These are phyloP conservation scores for Carpinus fangiana DNA, from an alignment of 306 rosid species.

Conservation along the genomic window DNA sequence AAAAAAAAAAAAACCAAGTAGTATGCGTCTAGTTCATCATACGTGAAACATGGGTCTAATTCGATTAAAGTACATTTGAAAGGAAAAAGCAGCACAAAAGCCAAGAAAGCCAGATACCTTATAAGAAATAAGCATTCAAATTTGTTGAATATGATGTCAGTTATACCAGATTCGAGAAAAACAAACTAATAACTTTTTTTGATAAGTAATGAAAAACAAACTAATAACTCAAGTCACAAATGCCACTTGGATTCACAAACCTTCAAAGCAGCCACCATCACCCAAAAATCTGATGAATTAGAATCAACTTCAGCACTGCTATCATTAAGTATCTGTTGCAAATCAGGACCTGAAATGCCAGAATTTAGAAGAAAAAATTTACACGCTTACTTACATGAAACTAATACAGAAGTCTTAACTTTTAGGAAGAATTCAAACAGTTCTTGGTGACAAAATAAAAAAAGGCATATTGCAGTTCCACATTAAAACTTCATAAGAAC, in stretches of 20 bases:
- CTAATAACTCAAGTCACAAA: constrained; percentile 15
- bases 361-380: constrained; percentile 17
- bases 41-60: background rate
- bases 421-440: background rate
- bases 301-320: constrained; percentile 70
- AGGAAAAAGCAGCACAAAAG: background rate
- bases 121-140: background rate
- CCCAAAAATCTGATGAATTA: constrained; percentile 89
- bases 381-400: background rate
- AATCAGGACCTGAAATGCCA: constrained; percentile 50
- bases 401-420: background rate
- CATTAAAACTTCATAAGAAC: background rate
- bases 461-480: background rate
- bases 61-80: background rate
- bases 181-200: constrained; percentile 20
- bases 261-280: constrained; percentile 93
- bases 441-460: background rate
- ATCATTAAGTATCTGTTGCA: constrained; percentile 71
- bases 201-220: constrained; percentile 18
- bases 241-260: constrained; percentile 45
- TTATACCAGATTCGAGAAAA: constrained; percentile 3
- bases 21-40: background rate
- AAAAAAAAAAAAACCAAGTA: background rate
- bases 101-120: background rate
- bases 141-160: background rate